phyloP scores from a whole-genome alignment of 2,329 filamentous ascomycete species.

The Ilyonectria mors-panacis region DNA sequence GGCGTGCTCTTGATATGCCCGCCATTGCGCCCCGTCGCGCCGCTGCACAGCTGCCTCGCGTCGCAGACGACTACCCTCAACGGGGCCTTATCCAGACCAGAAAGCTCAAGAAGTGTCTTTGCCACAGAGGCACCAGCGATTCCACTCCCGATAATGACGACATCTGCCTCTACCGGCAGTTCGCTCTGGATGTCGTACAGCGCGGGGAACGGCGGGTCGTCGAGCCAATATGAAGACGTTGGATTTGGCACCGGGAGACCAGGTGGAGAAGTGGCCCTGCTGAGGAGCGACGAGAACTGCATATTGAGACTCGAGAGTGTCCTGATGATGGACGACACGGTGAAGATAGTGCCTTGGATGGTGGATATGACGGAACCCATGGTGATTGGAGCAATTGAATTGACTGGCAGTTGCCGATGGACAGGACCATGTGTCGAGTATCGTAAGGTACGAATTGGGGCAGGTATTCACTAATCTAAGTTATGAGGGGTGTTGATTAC shows the following conservation, averaged over 20 bases:
- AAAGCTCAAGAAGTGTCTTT: constrained; percentile 49
- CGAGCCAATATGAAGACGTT: constrained; percentile 63
- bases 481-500: background rate
- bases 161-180: constrained; percentile 59
- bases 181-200: constrained; percentile 53
- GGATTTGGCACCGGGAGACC: constrained; percentile 60
- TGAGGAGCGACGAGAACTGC: constrained; percentile 48
- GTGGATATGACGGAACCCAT: constrained; percentile 55
- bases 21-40: constrained; percentile 69
- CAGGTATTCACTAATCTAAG: background rate
- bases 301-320: constrained; percentile 47
- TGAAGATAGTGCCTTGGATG: constrained; percentile 40
- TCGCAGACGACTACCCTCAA: constrained; percentile 63
- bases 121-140: constrained; percentile 61
- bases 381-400: background rate
- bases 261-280: constrained; percentile 52
- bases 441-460: background rate
- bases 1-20: constrained; percentile 65
- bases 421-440: background rate
- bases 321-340: constrained; percentile 44
- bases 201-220: constrained; percentile 59
- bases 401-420: background rate
- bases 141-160: constrained; percentile 69
- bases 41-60: constrained; percentile 63
- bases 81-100: constrained; percentile 7